phyloP scores from a whole-genome alignment of 106 monocot genomes.

The Chionographis japonica region DNA sequence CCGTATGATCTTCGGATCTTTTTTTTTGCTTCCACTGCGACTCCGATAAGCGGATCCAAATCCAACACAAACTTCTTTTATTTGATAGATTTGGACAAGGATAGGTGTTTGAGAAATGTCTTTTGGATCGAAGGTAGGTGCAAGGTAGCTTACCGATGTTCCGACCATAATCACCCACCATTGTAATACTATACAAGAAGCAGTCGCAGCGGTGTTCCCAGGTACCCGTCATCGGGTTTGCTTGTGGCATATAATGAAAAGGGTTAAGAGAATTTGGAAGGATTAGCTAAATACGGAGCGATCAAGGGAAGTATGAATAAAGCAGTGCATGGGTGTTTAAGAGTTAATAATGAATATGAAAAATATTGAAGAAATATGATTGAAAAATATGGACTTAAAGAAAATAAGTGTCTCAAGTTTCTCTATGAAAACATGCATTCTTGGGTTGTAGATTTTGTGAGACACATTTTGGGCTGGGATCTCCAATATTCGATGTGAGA shows the following conservation, averaged over 20 bases:
- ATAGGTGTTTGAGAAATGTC: conserved; percentile 31
- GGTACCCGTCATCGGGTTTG: conserved; percentile 24
- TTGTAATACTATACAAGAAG: conserved; percentile 31
- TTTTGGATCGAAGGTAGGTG: conserved; percentile 47
- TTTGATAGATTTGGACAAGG: conserved; percentile 39
- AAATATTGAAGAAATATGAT: conserved; percentile 35
- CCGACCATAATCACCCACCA: conserved; percentile 34
- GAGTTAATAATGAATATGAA: conserved; percentile 30
- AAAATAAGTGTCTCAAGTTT: conserved; percentile 37
- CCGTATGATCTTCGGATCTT: too few species aligned
- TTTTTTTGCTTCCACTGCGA: too few species aligned
- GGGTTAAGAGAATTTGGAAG: conserved; percentile 29
- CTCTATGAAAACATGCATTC: conserved; percentile 28
- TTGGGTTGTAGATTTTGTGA: conserved; percentile 42
- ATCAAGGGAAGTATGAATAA: conserved; percentile 33
- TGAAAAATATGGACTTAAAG: conserved; percentile 28
- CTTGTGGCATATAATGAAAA: conserved; percentile 32
- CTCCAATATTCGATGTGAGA: conserved; percentile 19
- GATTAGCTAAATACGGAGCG: conserved; percentile 28
- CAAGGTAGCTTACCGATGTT: conserved; percentile 34
- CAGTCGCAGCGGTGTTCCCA: conserved; percentile 35
- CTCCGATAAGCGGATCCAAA: too few species aligned
- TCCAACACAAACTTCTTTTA: conserved; percentile 34
- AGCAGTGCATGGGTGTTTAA: conserved; percentile 27
- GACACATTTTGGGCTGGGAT: conserved; percentile 42